Evolutionary conservation across 2,329 filamentous ascomycete species (phyloP), one percentile per base, ranked within the genome.

Genomic region (Cryphonectria japonica): DNA sequence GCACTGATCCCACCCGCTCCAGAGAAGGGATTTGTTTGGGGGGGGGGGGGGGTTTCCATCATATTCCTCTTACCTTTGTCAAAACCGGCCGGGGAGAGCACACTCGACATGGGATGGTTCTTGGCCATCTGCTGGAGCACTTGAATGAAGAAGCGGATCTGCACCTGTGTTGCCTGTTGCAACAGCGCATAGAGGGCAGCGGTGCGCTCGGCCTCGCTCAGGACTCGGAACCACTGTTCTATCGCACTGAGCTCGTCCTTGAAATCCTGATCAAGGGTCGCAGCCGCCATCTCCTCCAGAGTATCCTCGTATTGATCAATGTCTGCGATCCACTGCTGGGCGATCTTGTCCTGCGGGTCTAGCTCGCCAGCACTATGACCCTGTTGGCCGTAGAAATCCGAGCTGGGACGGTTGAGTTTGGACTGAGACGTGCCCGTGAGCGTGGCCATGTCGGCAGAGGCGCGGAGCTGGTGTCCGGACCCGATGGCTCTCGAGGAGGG

Each of bases 231-330:
- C 96, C 96, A 99, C 85, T 99, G 96, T 84, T 99, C 96, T 79
- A 99, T 99, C 76, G 96, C 96, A 80, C 94, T 98, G 73, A 99
- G 88, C 82, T 99, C 96, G 82, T 98, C 96, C 85, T 99, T 99
- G 86, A 99, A 99, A 80, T 99, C 96, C 84, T 99, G 96, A 80
- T 99, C 96, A 69, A 98, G 86, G n/a, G 96, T 98, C 39, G 96
- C 96, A 43, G 95, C 95, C 60, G 96, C 96, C 96, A 99, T 99
- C 81, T 99, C 96, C 82, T 98, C 96, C 78, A 99, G 83, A 1
- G 96, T 99, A n/a, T 91, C 97, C 85, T 99, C 96, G 78, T 98
- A 98, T 81, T 98, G 95, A 80, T 99, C 96, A 76, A 99, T 98
- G 78, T 99, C 96, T 69, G 95, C 94, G 77, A 99, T 95, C 96